Conservation (phyloP, 768 basidiomycete genomes). For the Leucocoprinus sp. region DNA sequence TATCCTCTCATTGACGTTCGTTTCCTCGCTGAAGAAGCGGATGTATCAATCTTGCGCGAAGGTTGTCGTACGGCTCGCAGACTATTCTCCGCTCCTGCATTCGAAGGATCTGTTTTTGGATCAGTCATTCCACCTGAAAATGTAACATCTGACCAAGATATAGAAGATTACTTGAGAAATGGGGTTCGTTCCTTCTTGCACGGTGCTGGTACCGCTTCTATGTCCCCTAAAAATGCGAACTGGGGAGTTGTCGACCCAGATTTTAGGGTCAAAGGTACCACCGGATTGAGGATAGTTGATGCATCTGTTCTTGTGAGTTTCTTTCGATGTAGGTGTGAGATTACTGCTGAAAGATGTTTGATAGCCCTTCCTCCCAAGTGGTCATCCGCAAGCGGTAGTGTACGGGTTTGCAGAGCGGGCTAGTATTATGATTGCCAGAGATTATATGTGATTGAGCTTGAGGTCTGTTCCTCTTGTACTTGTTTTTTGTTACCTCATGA, state of each 20-base stretch:
- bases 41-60: constrained; percentile 9
- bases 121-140: constrained; percentile 1
- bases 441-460: too few species aligned
- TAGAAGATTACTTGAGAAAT: constrained; percentile 15
- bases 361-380: too few species aligned
- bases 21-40: constrained; percentile 9
- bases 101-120: constrained; percentile 6
- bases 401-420: constrained; percentile 9
- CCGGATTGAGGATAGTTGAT: constrained; percentile 30
- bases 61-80: constrained; percentile 11
- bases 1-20: constrained; percentile 5
- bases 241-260: constrained; percentile 30
- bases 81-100: constrained; percentile 6
- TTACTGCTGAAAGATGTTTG: too few species aligned
- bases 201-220: constrained; percentile 24
- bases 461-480: too few species aligned
- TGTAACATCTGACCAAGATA: not conserved
- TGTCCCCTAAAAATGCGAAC: constrained; percentile 20
- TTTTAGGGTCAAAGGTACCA: constrained; percentile 26
- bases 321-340: too few species aligned
- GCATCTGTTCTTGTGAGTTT: constrained; percentile 26
- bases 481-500: too few species aligned
- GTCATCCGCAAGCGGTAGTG: constrained; percentile 7
- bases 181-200: constrained; percentile 17
- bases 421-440: not conserved